Evolutionary conservation across 306 rosid species (phyloP), one percentile per base, ranked within the genome.

Genomic region (Canavalia gladiata): DNA sequence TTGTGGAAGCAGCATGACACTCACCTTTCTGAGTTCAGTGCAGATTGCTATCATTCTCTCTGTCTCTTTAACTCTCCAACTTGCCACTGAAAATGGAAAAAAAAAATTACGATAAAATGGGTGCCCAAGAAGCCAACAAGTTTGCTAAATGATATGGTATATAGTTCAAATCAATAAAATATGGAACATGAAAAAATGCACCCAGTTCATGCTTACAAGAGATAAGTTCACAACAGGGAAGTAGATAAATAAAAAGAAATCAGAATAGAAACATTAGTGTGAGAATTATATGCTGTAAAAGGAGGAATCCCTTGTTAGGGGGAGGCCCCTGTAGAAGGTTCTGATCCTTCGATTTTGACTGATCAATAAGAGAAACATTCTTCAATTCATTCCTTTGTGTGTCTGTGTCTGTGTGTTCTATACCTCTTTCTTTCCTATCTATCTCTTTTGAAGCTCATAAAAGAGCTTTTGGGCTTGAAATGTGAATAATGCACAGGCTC

Each of bases 51-150:
- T 89, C 99, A 96, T 96, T 84, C 99, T 88, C 85, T 96, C 99
- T 35, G 99, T 96, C 84, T 94, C 99, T 88, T 96, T 96, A 39
- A 96, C 99, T 85, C 99, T 92, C 99, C 99, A 96, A 85, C 99
- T 96, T 56, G 98, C 99, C 86, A 96, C 99, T 96, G 87, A 74
- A 72, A 89, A 78, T 68, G 41, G 72, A 57, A 59, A 31, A 64
- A 64, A 57, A 50, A 75, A 64, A 57, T 49, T 59, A 72, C 85
- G 25, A 18, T 18, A 18, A 64, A 79, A 77, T 51, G 37, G 7
- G 12, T 25, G 74, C 52, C 30, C 42, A 59, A 52, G 59, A 28
- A 33, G 52, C 57, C 57, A 78, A 77, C 39, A 31, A 60, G 54
- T 67, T 77, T 28, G 33, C 45, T 68, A 55, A 46, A 84, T 35